Conservation (phyloP, 768 basidiomycete species). For the Amanita pallidorosea region DNA sequence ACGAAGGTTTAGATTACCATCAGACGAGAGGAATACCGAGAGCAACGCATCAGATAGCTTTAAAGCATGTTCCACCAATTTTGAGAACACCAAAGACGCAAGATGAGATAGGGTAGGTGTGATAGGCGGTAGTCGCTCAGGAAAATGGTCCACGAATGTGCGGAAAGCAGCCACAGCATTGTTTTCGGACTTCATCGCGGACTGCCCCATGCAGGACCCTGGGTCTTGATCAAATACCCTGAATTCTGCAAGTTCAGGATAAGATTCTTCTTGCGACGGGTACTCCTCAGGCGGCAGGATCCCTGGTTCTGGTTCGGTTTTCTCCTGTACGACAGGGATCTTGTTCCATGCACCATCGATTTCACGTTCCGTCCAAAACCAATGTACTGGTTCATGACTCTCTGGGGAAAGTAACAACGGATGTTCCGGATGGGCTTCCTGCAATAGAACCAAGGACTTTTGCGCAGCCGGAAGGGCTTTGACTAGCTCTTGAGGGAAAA, state of each 20-base stretch:
- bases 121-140: constrained; percentile 44
- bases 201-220: constrained; percentile 23
- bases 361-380: constrained; percentile 56
- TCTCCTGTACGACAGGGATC: constrained; percentile 2
- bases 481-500: constrained; percentile 44
- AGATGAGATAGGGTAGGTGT: constrained; percentile 57
- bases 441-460: constrained; percentile 57
- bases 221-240: constrained; percentile 60
- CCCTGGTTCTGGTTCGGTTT: constrained; percentile 1
- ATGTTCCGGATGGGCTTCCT: constrained; percentile 56
- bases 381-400: constrained; percentile 24
- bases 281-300: background rate
- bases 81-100: constrained; percentile 48
- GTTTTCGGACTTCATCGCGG: constrained; percentile 16
- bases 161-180: constrained; percentile 23
- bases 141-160: constrained; percentile 48
- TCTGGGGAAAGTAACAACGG: constrained; percentile 30
- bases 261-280: constrained; percentile 11
- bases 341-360: constrained; percentile 38
- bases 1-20: constrained; percentile 56
- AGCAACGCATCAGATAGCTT: constrained; percentile 60
- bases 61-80: constrained; percentile 50
- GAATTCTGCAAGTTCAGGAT: constrained; percentile 35
- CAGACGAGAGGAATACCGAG: constrained; percentile 49
- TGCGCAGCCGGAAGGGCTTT: constrained; percentile 52